These are phyloP conservation scores for Eucalyptus melliodora DNA, from an alignment of 345 rosid species.

Conservation along the genomic window DNA sequence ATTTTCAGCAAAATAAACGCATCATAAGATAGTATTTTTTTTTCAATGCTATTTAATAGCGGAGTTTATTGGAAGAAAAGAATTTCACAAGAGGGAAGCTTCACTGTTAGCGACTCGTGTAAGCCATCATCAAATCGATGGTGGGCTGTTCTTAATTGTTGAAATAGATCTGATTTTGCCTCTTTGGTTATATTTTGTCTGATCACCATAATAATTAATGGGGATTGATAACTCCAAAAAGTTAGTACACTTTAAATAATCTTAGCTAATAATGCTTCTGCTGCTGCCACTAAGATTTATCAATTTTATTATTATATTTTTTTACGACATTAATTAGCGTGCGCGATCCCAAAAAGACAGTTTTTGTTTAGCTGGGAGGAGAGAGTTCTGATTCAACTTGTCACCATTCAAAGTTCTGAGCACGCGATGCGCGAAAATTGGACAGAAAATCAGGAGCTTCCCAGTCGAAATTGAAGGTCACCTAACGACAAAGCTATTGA, in stretches of 20 bases:
- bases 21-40: background rate
- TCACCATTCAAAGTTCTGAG: background rate
- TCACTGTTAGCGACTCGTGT: background rate
- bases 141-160: background rate
- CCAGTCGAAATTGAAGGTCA: background rate
- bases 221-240: background rate
- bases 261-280: background rate
- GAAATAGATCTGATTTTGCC: background rate
- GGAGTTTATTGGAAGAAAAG: background rate
- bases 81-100: background rate
- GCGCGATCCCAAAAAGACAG: background rate
- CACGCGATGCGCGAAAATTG: background rate
- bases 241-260: background rate
- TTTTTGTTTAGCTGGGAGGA: background rate
- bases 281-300: background rate
- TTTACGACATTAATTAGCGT: background rate
- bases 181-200: background rate
- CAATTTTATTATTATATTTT: background rate
- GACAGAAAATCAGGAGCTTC: background rate
- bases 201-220: background rate
- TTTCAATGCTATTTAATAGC: background rate
- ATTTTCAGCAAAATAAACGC: rapidly evolving
- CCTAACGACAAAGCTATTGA: background rate
- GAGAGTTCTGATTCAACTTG: background rate
- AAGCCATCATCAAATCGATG: background rate